Evolutionary conservation across 495 filamentous ascomycete genomes (phyloP).

Genomic region (Letharia lupina): DNA sequence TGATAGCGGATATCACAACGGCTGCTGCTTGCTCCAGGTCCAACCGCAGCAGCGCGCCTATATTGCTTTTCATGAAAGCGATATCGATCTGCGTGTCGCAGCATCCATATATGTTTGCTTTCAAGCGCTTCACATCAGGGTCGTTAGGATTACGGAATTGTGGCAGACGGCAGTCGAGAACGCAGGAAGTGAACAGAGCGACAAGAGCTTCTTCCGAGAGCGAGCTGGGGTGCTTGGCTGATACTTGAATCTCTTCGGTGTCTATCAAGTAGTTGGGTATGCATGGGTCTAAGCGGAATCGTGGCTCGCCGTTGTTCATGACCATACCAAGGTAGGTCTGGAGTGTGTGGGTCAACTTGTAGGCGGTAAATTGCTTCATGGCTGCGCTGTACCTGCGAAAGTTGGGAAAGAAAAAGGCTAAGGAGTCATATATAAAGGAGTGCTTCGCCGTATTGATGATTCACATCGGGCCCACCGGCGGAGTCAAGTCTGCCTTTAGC

Average conservation of each 20-base stretch:
- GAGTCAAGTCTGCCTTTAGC: too few relatives aligned
- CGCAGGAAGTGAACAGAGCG: neutral
- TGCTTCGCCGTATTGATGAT: too few relatives aligned
- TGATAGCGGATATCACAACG: constrained; percentile 11
- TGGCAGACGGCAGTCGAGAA: neutral
- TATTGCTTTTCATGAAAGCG: constrained; percentile 11
- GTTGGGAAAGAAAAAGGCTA: neutral
- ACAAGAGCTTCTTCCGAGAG: constrained; percentile 1
- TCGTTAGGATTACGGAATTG: neutral
- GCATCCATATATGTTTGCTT: neutral
- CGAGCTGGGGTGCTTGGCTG: neutral
- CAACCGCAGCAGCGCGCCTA: neutral
- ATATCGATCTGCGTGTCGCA: neutral
- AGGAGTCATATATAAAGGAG: too few relatives aligned
- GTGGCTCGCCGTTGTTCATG: neutral
- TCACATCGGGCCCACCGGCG: too few relatives aligned
- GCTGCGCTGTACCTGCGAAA: neutral
- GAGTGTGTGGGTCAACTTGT: constrained; percentile 11
- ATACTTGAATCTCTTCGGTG: neutral
- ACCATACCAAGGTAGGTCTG: constrained; percentile 11
- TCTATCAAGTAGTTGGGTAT: neutral
- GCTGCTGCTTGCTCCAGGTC: constrained; percentile 15
- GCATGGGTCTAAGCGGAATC: neutral
- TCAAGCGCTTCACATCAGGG: neutral
- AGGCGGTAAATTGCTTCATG: constrained; percentile 7